Evolutionary conservation across 371 early-diverging fungal species (phyloP), one percentile per base, ranked within the genome.

Genomic region (Rozella allomycis): DNA sequence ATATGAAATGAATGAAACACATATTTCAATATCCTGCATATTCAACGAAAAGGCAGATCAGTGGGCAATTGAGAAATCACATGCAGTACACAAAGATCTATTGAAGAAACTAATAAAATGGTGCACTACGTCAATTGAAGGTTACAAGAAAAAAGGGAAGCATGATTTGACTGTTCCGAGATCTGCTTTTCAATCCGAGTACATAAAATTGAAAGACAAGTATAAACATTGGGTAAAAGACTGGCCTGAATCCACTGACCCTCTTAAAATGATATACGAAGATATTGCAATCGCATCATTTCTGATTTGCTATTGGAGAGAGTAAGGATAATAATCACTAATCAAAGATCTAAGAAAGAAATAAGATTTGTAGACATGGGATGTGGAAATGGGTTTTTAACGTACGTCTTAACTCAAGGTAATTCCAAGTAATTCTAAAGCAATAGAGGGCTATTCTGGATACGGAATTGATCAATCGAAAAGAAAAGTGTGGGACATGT

Each of bases 301-400:
- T 57, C 44, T 83, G 13, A 50, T 75, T 7, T 71, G 70, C 25
- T 45, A 81, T 23, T 83, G 79, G 79, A 43, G 62, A 27, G 23
- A 54, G 34, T 60, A 70, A 34, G 22, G 13, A 19, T n/a, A 23
- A 32, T 20, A 20, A 31, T 34, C 27, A 31, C 13, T 13, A 0
- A 22, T 19, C 20, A 3, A 4, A 17, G 26, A 26, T 13, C n/a
- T 4, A 21, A 18, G 19, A 10, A 34, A 3, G 20, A 5, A 42
- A 20, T 41, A 26, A 50, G 51, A 1, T 86, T 84, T 66, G 61
- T 75, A n/a, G 86, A 86, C 47, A 47, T 86, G 11, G 85, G 83
- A 0, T 84, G 85, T 39, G 85, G 86, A n/a, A 86, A 86, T 51
- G 85, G 86, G 0, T 41, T 86, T 19, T 47, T 86, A 39, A 77